Base-by-base conservation (phyloP, 345 rosid species). In the Salix arbutifolia region DNA sequence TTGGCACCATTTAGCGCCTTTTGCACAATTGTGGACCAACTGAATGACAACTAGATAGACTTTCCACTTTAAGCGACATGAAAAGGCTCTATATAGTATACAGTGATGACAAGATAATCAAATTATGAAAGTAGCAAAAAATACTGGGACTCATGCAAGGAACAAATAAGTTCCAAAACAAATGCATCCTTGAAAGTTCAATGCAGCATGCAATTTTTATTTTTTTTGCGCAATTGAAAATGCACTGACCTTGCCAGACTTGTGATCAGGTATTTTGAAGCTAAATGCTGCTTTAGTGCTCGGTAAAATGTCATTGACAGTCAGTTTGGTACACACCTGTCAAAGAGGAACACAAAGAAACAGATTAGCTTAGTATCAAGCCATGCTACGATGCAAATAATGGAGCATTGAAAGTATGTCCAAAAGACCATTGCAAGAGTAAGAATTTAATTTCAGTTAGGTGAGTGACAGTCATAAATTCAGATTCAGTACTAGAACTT, bases 221-320 rank as follows among this genome's bases (percentile, higher is more conserved):
- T 50, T 48, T 13, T 33, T 7, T 9, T 35, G 40, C 38, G 7
- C 26, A 37, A 37, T 72, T 66, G 21, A 40, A 65, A 44, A 71
- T 71, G 87, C 79, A 88, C 93, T 80, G 77, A 93, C 98, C 97
- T 91, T 91, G 88, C 98, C 94, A 83, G 94, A 93, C 87, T 87
- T 91, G 81, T 93, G 93, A 87, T 93, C 94, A 58, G 98, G 98
- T 72, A 90, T 82, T 76, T 76, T 85, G 83, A 91, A 93, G 87
- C 94, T 89, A 68, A 89, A 73, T 50, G 86, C 84, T 70, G 84
- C 88, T 81, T 87, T 91, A 65, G 91, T 85, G 74, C 82, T 80
- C 35, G 92, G 92, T 75, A 89, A 74, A 56, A 87, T 72, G 76
- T 89, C 91, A 82, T 81, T 84, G 53, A 91, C 71, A 73, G 90